Percentiles rank a stretch among this genome's conserved stretches.
Evolutionary conservation across 352 stramenopile species (phyloP).

Genomic region (Phytophthora sp.): DNA sequence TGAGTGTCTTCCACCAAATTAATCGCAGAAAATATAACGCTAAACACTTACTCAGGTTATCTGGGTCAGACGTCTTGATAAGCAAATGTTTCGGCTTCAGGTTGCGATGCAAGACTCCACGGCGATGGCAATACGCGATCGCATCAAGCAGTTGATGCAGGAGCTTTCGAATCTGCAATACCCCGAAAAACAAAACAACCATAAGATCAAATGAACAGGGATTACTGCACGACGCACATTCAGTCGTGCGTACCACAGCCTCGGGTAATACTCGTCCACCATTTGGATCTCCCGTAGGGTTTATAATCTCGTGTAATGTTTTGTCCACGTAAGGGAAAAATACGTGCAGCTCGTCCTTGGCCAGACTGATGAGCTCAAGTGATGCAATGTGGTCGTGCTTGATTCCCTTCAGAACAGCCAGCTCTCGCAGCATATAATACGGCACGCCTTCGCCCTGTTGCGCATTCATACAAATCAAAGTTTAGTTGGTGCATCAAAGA

Average conservation of each 20-base stretch:
- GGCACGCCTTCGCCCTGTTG: constrained; percentile 87
- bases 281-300: constrained; percentile 84
- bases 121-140: constrained; percentile 88
- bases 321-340: constrained; percentile 93
- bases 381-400: constrained; percentile 89
- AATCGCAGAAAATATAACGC: too few species aligned
- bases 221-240: not conserved
- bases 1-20: too few species aligned
- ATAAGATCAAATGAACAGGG: constrained; percentile 3
- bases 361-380: constrained; percentile 87
- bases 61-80: constrained; percentile 72
- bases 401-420: constrained; percentile 89
- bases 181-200: not conserved
- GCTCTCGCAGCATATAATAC: constrained; percentile 93
- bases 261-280: constrained; percentile 80
- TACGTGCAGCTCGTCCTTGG: constrained; percentile 87
- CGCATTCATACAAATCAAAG: constrained; percentile 1
- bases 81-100: constrained; percentile 92
- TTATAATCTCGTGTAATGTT: constrained; percentile 92
- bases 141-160: constrained; percentile 89
- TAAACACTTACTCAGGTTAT: constrained; percentile 67
- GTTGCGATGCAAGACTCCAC: constrained; percentile 90
- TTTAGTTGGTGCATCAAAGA: constrained; percentile 1
- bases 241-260: constrained; percentile 56
- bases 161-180: constrained; percentile 66